These are phyloP conservation scores for Hibiscus mutabilis DNA, from an alignment of 345 rosid species.

Conservation along the genomic window DNA sequence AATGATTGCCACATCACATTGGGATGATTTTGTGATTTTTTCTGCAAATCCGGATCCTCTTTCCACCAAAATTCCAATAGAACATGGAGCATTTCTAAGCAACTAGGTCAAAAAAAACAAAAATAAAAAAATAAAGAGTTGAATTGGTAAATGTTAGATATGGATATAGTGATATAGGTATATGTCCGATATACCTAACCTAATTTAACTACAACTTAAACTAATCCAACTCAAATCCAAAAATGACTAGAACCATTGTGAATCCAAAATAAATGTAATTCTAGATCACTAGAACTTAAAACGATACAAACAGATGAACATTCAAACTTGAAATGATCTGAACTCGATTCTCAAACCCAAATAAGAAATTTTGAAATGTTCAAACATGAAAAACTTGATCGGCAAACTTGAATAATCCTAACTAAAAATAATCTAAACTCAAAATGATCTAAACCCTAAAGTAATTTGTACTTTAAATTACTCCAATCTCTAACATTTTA, in stretches of 20 bases:
- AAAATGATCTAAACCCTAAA: not conserved
- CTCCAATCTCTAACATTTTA: not conserved
- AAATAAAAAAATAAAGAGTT: not conserved
- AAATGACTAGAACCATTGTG: too few species aligned
- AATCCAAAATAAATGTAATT: too few species aligned
- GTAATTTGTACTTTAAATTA: not conserved
- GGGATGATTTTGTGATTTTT: slow-evolving; percentile 39
- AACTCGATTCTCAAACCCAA: not conserved
- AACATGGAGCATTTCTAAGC: slow-evolving; percentile 78
- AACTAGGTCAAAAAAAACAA: slow-evolving; percentile 35
- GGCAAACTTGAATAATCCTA: not conserved
- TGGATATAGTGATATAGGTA: not conserved
- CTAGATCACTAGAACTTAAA: too few species aligned
- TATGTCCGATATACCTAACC: too few species aligned
- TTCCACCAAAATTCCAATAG: slow-evolving; percentile 85
- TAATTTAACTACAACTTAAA: too few species aligned
- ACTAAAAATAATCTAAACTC: not conserved
- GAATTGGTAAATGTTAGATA: not conserved
- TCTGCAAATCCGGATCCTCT: slow-evolving; percentile 56
- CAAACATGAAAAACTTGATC: too few species aligned
- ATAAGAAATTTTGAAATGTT: not conserved
- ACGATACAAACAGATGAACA: too few species aligned
- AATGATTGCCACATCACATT: slow-evolving; percentile 61
- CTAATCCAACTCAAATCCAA: too few species aligned
- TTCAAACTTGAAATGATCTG: too few species aligned